Evolutionary conservation across 345 rosid species (phyloP).

Genomic region (Syzygium aqueum): DNA sequence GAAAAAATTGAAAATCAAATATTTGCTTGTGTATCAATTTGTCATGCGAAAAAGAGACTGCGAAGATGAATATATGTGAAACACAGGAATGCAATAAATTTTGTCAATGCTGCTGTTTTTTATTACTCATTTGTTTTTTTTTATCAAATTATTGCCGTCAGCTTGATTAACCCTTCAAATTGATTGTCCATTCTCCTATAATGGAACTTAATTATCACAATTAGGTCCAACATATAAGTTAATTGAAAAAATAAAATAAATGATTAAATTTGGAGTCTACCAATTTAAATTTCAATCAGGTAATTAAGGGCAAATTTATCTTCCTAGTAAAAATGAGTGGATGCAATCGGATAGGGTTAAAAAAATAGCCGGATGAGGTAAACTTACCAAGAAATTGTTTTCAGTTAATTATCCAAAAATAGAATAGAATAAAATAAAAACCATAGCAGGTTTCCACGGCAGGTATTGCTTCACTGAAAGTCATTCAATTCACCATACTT

Average conservation of each 20-base stretch:
- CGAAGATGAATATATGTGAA: not conserved
- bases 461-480: not conserved
- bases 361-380: not conserved
- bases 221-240: not conserved
- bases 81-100: not conserved
- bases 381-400: not conserved
- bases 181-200: not conserved
- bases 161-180: not conserved
- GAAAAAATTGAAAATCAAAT: not conserved
- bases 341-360: not conserved
- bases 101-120: not conserved
- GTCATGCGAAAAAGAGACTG: not conserved
- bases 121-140: not conserved
- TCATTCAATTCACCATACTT: not conserved
- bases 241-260: not conserved
- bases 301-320: not conserved
- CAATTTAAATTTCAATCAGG: not conserved
- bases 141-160: not conserved
- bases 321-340: not conserved
- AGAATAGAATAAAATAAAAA: not conserved
- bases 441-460: not conserved
- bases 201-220: not conserved
- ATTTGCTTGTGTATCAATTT: not conserved
- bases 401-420: not conserved
- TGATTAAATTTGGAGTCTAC: not conserved